A percentile compares a stretch with the other conserved stretches of the same genome.
phyloP scores from a whole-genome alignment of 2,329 filamentous ascomycete species.

The Xylariaceae sp. region DNA sequence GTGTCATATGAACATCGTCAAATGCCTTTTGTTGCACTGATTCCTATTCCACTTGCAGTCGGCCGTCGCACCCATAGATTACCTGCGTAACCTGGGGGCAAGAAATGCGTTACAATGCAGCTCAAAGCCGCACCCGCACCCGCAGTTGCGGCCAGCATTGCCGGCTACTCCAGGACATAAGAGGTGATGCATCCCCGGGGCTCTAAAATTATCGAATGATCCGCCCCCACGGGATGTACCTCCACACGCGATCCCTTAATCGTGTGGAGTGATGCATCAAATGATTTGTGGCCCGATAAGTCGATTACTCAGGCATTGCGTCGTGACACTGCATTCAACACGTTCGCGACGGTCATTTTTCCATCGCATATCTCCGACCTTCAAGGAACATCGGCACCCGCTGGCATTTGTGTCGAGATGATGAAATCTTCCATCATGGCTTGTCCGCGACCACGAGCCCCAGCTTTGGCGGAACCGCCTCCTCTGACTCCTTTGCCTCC shows the following conservation, averaged over 20 bases:
- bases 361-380: conserved; percentile 7
- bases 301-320: conserved; percentile 3
- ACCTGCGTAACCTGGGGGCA: conserved; percentile 10
- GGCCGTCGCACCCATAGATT: conserved; percentile 9
- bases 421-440: conserved; percentile 83
- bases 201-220: conserved; percentile 17
- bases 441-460: conserved; percentile 43
- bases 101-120: conserved; percentile 13
- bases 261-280: conserved; percentile 14
- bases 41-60: not conserved
- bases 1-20: not conserved
- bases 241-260: conserved; percentile 11
- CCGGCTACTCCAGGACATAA: conserved; percentile 5
- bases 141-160: conserved; percentile 3
- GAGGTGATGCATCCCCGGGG: not conserved
- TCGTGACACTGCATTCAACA: conserved; percentile 6
- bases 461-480: conserved; percentile 27
- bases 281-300: conserved; percentile 7
- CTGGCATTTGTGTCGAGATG: conserved; percentile 64
- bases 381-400: conserved; percentile 33
- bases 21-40: not conserved
- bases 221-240: conserved; percentile 16
- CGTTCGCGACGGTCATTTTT: conserved; percentile 9
- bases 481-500: conserved; percentile 28
- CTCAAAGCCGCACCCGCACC: conserved; percentile 2